Evolutionary conservation across 2,329 filamentous ascomycete species (phyloP).

Genomic region (Penicillium sp.): DNA sequence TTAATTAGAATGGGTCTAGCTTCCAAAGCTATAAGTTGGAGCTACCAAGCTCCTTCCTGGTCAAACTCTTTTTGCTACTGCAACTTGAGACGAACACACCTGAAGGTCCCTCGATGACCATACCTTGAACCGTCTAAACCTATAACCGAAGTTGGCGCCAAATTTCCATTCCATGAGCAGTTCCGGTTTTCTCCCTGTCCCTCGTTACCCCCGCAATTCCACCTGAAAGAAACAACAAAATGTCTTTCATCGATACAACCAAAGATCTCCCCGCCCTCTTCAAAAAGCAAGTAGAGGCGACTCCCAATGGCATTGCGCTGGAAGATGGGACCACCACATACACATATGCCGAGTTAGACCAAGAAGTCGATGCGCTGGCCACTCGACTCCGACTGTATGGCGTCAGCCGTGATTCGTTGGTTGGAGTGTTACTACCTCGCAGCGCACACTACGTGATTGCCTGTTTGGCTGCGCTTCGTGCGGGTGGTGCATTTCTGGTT

Average conservation of each 20-base stretch:
- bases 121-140: background rate
- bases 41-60: background rate
- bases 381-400: conserved; percentile 65
- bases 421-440: conserved; percentile 73
- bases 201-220: background rate
- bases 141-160: background rate
- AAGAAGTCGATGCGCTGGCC: conserved; percentile 65
- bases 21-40: background rate
- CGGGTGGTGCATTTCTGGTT: conserved; percentile 77
- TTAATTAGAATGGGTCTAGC: background rate
- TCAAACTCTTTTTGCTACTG: background rate
- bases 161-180: background rate
- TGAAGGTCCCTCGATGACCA: background rate
- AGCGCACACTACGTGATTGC: conserved; percentile 79
- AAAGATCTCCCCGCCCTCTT: conserved; percentile 76
- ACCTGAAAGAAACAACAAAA: conserved; percentile 31
- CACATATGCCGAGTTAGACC: conserved; percentile 72
- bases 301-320: conserved; percentile 69
- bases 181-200: background rate
- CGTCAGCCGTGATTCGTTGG: conserved; percentile 70
- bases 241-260: conserved; percentile 68
- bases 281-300: conserved; percentile 64
- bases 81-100: background rate
- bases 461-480: conserved; percentile 73
- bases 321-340: conserved; percentile 69